phyloP scores from a whole-genome alignment of 257 asterid species.

The Nemophila menziesii region DNA sequence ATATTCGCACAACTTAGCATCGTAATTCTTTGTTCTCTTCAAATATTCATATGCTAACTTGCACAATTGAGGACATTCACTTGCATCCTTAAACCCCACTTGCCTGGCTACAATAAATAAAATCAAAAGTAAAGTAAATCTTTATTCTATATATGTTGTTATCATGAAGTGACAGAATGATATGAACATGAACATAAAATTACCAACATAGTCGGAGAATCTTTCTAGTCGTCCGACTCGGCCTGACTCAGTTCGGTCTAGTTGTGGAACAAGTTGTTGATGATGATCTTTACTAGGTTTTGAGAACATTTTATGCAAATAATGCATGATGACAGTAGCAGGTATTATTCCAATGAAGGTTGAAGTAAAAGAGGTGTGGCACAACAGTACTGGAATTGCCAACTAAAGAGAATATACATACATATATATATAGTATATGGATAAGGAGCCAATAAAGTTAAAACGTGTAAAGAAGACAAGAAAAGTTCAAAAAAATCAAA shows the following conservation, averaged over 20 bases:
- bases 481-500: not conserved
- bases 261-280: constrained; percentile 34
- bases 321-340: constrained; percentile 33
- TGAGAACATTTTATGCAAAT: constrained; percentile 22
- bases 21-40: constrained; percentile 49
- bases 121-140: not conserved
- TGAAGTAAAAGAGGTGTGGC: constrained; percentile 29
- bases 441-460: not conserved
- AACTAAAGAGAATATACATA: constrained; percentile 2
- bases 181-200: not conserved
- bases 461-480: not conserved
- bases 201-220: constrained; percentile 72
- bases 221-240: constrained; percentile 43
- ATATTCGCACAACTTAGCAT: constrained; percentile 52
- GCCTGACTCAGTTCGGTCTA: constrained; percentile 43
- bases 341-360: constrained; percentile 32
- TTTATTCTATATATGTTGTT: too few species aligned
- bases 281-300: constrained; percentile 15
- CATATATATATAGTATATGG: not conserved
- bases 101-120: constrained; percentile 50
- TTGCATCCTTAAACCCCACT: constrained; percentile 62
- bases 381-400: constrained; percentile 5
- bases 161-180: too few species aligned
- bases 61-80: constrained; percentile 44
- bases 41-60: constrained; percentile 50